These are phyloP conservation scores for Diplosphaera chodatii DNA, from an alignment of 139 green algal species.

Conservation along the genomic window DNA sequence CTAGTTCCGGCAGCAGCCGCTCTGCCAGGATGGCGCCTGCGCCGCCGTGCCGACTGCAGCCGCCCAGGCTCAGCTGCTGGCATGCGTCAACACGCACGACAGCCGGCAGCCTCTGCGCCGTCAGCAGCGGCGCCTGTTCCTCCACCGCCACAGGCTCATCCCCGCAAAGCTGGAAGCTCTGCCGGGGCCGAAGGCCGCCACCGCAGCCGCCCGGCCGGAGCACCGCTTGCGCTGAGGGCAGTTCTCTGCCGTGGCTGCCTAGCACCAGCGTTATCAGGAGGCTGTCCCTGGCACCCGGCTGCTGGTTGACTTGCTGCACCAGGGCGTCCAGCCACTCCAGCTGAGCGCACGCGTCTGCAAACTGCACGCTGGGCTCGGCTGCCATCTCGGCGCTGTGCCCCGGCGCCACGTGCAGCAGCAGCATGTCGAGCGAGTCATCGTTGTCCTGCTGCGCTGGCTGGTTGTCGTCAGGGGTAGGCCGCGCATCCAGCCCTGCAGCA, in stretches of 20 bases:
- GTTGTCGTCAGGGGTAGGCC: too few relatives aligned
- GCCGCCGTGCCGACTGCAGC: constrained; percentile 27
- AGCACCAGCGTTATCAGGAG: constrained; percentile 36
- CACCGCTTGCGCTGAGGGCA: not conserved
- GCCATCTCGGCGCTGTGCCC: not conserved
- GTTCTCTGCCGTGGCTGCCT: constrained; percentile 5
- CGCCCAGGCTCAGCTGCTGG: constrained; percentile 18
- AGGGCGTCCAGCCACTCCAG: constrained; percentile 45
- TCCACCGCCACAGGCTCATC: constrained; percentile 11
- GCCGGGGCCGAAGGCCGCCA: constrained; percentile 31
- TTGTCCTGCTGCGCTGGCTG: constrained; percentile 6
- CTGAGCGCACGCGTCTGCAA: not conserved
- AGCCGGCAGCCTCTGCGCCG: constrained; percentile 46
- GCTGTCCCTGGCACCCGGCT: constrained; percentile 19
- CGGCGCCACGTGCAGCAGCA: constrained; percentile 16
- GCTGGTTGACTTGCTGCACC: constrained; percentile 19
- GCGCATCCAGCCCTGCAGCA: too few relatives aligned
- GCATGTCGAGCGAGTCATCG: constrained; percentile 18
- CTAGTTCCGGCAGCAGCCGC: constrained; percentile 55
- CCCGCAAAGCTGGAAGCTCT: constrained; percentile 48
- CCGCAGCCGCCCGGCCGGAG: not conserved
- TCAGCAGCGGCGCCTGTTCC: constrained; percentile 11
- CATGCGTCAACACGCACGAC: constrained; percentile 21
- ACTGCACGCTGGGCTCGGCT: constrained; percentile 1
- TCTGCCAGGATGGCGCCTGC: constrained; percentile 38